Evolutionary conservation across 768 basidiomycete species (phyloP).

Genomic region (Rhizopogon vesiculosus): DNA sequence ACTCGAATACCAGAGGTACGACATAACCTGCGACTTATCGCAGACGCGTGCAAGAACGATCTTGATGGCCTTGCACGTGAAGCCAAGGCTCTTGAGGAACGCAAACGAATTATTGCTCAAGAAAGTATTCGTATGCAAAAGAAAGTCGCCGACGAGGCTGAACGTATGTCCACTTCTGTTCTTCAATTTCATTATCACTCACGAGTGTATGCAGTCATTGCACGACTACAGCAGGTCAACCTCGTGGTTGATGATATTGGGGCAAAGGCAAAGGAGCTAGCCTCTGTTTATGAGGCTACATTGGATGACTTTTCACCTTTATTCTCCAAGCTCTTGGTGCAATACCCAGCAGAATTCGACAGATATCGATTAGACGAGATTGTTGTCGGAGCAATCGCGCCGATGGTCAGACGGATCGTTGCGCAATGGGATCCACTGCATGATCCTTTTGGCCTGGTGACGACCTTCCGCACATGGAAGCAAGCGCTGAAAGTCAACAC

Average conservation of each 20-base stretch:
- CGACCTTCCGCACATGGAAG: constrained; percentile 68
- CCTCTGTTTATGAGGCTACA: constrained; percentile 63
- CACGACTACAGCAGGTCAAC: constrained; percentile 72
- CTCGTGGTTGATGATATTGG: constrained; percentile 71
- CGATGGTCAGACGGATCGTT: constrained; percentile 68
- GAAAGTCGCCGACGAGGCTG: constrained; percentile 71
- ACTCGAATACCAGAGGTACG: constrained; percentile 95
- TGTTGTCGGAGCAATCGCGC: constrained; percentile 87
- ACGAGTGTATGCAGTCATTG: constrained; percentile 53
- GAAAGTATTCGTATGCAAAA: constrained; percentile 72
- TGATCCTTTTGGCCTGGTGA: constrained; percentile 60
- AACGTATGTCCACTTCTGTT: constrained; percentile 42
- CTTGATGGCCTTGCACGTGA: constrained; percentile 88
- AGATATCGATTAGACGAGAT: constrained; percentile 83
- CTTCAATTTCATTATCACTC: constrained; percentile 1
- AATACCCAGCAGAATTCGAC: constrained; percentile 73
- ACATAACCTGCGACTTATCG: constrained; percentile 88
- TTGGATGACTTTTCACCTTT: constrained; percentile 69
- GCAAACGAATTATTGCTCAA: constrained; percentile 62
- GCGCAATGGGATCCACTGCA: constrained; percentile 80
- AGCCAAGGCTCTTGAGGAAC: constrained; percentile 77
- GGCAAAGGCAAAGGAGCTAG: constrained; percentile 55
- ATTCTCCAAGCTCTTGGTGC: constrained; percentile 66
- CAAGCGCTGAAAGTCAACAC: constrained; percentile 57
- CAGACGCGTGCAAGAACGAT: constrained; percentile 76